phyloP scores from a whole-genome alignment of 192 early-diverging fungal species.

The Gaertneriomyces semiglobifer region DNA sequence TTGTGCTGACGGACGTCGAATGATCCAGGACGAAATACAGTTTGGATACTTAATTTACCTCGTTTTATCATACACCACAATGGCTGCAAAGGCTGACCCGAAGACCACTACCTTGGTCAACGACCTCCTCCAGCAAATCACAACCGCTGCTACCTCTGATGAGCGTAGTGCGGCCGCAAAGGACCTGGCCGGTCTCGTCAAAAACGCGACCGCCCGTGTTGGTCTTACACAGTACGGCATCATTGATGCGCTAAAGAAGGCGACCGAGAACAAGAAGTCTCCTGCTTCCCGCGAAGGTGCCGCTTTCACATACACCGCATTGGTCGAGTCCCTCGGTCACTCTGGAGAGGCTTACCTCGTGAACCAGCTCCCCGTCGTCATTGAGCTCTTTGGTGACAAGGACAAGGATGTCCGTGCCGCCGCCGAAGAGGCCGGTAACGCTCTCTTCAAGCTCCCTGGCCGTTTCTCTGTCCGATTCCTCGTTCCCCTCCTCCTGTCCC shows the following conservation, averaged over 20 bases:
- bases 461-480: conserved; percentile 45
- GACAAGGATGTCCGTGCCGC: conserved; percentile 41
- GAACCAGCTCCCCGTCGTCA: conserved; percentile 57
- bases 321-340: conserved; percentile 56
- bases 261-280: conserved; percentile 69
- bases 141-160: conserved; percentile 40
- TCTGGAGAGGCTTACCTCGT: conserved; percentile 67
- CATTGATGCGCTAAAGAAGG: conserved; percentile 55
- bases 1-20: too few species aligned
- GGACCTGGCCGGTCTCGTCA: conserved; percentile 59
- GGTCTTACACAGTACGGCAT: conserved; percentile 58
- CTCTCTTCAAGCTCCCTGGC: conserved; percentile 43
- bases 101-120: conserved; percentile 23
- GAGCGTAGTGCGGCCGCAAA: conserved; percentile 53
- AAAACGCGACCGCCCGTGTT: conserved; percentile 50
- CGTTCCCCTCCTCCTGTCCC: conserved; percentile 63
- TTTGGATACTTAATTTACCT: too few species aligned
- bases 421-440: conserved; percentile 40
- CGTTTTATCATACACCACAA: background rate
- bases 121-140: conserved; percentile 32
- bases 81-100: conserved; percentile 22
- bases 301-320: conserved; percentile 53
- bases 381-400: conserved; percentile 58
- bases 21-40: too few species aligned
- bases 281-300: conserved; percentile 62